Conservation (phyloP, 1,284 basidiomycete species). For the Trichosporon sp. region DNA sequence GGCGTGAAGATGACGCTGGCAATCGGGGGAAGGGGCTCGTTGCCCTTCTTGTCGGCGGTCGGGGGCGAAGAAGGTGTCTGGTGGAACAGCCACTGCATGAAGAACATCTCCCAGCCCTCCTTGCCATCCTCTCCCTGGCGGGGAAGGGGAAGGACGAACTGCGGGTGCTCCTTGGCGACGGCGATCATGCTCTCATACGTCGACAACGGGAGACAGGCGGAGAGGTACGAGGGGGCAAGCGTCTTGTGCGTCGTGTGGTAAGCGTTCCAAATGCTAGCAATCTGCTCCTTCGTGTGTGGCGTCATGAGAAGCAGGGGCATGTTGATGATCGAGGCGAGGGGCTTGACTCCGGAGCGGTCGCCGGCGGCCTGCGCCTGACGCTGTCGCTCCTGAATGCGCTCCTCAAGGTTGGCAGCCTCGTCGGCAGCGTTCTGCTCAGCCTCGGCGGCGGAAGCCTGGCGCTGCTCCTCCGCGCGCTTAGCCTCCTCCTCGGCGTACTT, state of each 20-base stretch:
- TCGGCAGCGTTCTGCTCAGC: constrained; percentile 59
- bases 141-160: constrained; percentile 78
- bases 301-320: constrained; percentile 68
- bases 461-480: constrained; percentile 23
- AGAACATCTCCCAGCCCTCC: constrained; percentile 78
- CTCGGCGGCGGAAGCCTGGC: constrained; percentile 14
- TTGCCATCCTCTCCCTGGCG: constrained; percentile 51
- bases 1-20: constrained; percentile 84
- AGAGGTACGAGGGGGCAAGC: constrained; percentile 77
- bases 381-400: constrained; percentile 43
- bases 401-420: constrained; percentile 55
- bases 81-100: constrained; percentile 82
- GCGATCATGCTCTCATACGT: constrained; percentile 72
- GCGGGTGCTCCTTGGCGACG: constrained; percentile 67
- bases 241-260: constrained; percentile 79
- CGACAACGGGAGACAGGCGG: constrained; percentile 71
- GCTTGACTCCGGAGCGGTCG: constrained; percentile 60
- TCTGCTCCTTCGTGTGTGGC: constrained; percentile 70
- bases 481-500: constrained; percentile 31
- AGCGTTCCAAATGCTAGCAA: constrained; percentile 81
- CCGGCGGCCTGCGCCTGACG: constrained; percentile 40
- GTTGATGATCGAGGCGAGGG: constrained; percentile 77
- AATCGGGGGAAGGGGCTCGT: constrained; percentile 53
- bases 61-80: constrained; percentile 61
- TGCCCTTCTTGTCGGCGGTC: constrained; percentile 16